Conservation (phyloP, 768 basidiomycete genomes). For the Leucocoprinus leucothites region DNA sequence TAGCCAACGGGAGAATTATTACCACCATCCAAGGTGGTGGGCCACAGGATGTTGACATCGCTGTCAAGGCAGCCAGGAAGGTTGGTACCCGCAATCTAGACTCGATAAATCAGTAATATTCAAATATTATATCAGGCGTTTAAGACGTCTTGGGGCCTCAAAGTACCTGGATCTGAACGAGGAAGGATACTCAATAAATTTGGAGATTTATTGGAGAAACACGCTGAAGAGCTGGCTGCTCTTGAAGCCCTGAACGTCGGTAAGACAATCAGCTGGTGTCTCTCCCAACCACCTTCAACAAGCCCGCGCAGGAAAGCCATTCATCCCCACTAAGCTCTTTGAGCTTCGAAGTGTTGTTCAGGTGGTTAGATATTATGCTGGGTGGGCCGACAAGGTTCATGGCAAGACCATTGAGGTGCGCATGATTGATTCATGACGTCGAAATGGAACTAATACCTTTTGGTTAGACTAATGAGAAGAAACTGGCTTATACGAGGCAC, state of each 20-base stretch:
- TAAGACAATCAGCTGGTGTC: slow-evolving; percentile 20
- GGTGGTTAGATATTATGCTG: slow-evolving; percentile 76
- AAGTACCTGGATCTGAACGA: slow-evolving; percentile 49
- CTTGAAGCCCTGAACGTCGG: slow-evolving; percentile 73
- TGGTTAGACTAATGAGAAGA: slow-evolving; percentile 45
- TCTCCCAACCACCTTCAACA: neutral
- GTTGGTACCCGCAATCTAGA: slow-evolving; percentile 22
- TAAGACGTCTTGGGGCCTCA: slow-evolving; percentile 68
- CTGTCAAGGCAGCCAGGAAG: slow-evolving; percentile 65
- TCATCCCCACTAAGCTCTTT: slow-evolving; percentile 38
- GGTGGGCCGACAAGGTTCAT: slow-evolving; percentile 85
- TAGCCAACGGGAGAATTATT: slow-evolving; percentile 64
- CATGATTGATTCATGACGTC: neutral
- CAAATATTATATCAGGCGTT: slow-evolving; percentile 23
- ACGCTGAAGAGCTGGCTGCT: slow-evolving; percentile 65
- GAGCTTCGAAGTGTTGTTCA: slow-evolving; percentile 50
- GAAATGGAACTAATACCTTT: too few species aligned
- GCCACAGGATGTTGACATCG: slow-evolving; percentile 69
- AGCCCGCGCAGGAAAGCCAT: slow-evolving; percentile 49
- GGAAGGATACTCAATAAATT: slow-evolving; percentile 59
- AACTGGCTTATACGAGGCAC: slow-evolving; percentile 66
- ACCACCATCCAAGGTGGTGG: slow-evolving; percentile 58
- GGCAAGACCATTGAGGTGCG: slow-evolving; percentile 69
- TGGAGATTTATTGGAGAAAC: slow-evolving; percentile 56
- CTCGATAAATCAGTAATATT: neutral